These are phyloP conservation scores for Wallacemonas sp. DNA, from an alignment of 208 protist genomes.

Conservation along the genomic window DNA sequence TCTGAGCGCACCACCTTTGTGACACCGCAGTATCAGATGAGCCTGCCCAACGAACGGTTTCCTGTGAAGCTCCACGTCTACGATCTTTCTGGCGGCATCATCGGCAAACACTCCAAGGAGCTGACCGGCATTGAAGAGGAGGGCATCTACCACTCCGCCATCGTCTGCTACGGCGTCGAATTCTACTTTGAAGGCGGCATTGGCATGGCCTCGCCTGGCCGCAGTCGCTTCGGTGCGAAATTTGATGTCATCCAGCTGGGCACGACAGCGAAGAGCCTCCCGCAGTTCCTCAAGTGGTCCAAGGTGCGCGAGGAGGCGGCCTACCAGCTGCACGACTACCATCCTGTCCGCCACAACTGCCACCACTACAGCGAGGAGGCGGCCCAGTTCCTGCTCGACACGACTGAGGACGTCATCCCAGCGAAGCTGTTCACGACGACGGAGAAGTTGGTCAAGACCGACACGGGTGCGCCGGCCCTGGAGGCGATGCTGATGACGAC, in stretches of 20 bases:
- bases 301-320: slow-evolving; percentile 20
- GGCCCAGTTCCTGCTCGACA: slow-evolving; percentile 59
- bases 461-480: slow-evolving; percentile 35
- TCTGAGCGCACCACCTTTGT: slow-evolving; percentile 40
- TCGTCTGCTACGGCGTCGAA: slow-evolving; percentile 93
- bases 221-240: slow-evolving; percentile 83
- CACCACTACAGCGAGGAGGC: slow-evolving; percentile 89
- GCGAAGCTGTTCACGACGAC: slow-evolving; percentile 52
- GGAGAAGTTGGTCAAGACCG: slow-evolving; percentile 40
- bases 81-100: slow-evolving; percentile 85
- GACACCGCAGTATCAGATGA: slow-evolving; percentile 14
- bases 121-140: slow-evolving; percentile 73
- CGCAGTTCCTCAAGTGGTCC: slow-evolving; percentile 68
- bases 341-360: slow-evolving; percentile 91
- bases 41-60: slow-evolving; percentile 9
- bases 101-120: slow-evolving; percentile 49
- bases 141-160: slow-evolving; percentile 90
- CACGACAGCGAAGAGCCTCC: slow-evolving; percentile 36
- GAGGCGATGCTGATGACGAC: slow-evolving; percentile 50
- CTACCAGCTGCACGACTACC: slow-evolving; percentile 78
- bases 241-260: slow-evolving; percentile 61
- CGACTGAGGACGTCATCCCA: slow-evolving; percentile 25
- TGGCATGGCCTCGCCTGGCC: slow-evolving; percentile 35
- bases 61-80: slow-evolving; percentile 87
- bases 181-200: slow-evolving; percentile 95